Conservation (phyloP, 1,284 basidiomycete species). For the Tremellales sp. region DNA sequence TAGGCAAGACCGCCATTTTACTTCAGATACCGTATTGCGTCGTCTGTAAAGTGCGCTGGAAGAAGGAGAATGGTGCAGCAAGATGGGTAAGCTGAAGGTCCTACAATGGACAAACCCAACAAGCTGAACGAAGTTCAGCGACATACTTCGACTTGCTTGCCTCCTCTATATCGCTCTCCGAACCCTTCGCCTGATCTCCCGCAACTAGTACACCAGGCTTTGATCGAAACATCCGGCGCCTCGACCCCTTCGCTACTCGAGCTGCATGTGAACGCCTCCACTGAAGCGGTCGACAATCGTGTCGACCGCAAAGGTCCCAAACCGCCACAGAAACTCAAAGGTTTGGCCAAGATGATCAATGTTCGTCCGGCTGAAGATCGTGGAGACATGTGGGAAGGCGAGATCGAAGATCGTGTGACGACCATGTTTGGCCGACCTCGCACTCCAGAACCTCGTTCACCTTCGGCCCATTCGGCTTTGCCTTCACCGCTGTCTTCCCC, state of each 20-base stretch:
- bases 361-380: slow-evolving; percentile 27
- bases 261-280: slow-evolving; percentile 14
- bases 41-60: slow-evolving; percentile 29
- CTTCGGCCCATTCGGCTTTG: neutral
- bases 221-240: slow-evolving; percentile 9
- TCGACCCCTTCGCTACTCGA: slow-evolving; percentile 22
- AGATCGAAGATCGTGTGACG: slow-evolving; percentile 23
- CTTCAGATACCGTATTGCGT: slow-evolving; percentile 22
- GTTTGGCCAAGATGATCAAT: slow-evolving; percentile 20
- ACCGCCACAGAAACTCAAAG: neutral
- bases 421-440: slow-evolving; percentile 22
- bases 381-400: slow-evolving; percentile 22
- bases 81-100: slow-evolving; percentile 35
- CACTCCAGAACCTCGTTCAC: neutral
- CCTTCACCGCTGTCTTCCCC: slow-evolving; percentile 4
- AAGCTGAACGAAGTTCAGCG: slow-evolving; percentile 14
- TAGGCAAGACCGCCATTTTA: slow-evolving; percentile 27
- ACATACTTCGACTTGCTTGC: slow-evolving; percentile 38
- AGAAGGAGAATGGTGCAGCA: slow-evolving; percentile 34
- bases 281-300: slow-evolving; percentile 1
- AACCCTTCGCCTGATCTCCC: slow-evolving; percentile 37
- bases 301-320: slow-evolving; percentile 1
- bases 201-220: slow-evolving; percentile 23
- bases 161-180: slow-evolving; percentile 36
- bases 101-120: too few species aligned